These are phyloP conservation scores for Dipodascopsis tothii DNA, from an alignment of 805 yeast genomes.

Conservation along the genomic window DNA sequence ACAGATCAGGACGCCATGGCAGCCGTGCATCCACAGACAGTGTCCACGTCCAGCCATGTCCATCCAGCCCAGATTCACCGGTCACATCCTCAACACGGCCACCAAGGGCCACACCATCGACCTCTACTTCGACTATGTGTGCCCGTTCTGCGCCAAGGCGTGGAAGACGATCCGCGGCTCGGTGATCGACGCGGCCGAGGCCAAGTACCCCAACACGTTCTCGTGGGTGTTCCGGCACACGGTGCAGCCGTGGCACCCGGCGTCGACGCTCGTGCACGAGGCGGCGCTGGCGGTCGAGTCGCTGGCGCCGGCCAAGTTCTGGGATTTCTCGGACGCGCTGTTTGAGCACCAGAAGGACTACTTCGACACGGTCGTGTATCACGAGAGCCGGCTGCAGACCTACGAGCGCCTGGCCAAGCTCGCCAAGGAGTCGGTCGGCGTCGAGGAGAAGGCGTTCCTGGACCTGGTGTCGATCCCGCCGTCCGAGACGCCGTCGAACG, in stretches of 20 bases:
- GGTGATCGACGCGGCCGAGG: constrained; percentile 47
- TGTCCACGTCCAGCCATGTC: too few species aligned
- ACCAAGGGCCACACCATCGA: constrained; percentile 42
- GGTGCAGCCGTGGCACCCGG: constrained; percentile 89
- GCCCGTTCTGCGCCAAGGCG: constrained; percentile 65
- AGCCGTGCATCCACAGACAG: too few species aligned
- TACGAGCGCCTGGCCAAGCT: constrained; percentile 47
- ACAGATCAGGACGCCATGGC: too few species aligned
- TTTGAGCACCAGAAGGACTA: constrained; percentile 49
- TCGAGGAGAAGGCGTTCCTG: constrained; percentile 35
- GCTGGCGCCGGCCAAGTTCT: constrained; percentile 45
- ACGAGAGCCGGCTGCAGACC: constrained; percentile 49
- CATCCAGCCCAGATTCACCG: constrained; percentile 19
- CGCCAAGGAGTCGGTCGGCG: constrained; percentile 38
- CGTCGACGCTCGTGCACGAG: constrained; percentile 60
- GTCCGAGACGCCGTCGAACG: constrained; percentile 38
- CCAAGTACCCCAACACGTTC: constrained; percentile 43
- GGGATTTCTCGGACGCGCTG: constrained; percentile 50
- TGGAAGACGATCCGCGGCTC: constrained; percentile 48
- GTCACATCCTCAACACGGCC: constrained; percentile 10
- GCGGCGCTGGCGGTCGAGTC: constrained; percentile 61
- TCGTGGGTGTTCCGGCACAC: constrained; percentile 62
- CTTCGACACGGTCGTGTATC: constrained; percentile 54
- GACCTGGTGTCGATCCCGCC: constrained; percentile 32
- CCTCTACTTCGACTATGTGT: constrained; percentile 65